Conservation (phyloP, 2,329 filamentous ascomycete genomes). For the Paraphoma sp. region DNA sequence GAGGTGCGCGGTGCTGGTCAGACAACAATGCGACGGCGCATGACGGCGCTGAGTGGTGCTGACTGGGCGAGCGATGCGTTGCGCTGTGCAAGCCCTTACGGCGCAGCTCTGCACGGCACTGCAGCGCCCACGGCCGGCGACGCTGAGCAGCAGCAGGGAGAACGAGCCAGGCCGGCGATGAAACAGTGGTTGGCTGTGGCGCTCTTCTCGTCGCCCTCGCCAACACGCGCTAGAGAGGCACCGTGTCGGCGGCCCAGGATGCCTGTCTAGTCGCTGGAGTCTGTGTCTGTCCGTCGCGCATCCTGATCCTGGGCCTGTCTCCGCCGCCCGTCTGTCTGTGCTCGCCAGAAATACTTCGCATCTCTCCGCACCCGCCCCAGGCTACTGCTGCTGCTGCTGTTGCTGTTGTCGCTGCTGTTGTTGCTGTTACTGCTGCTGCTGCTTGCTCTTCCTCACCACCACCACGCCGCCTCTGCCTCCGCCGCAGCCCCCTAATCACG, state of each 20-base stretch:
- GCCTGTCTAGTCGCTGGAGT: constrained; percentile 3
- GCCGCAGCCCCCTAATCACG: too few species aligned
- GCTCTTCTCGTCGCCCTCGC: constrained; percentile 29
- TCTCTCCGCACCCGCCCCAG: background rate
- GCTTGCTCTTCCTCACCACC: too few species aligned
- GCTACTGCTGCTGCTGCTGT: background rate
- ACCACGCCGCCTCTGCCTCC: too few species aligned
- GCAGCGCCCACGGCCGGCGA: background rate
- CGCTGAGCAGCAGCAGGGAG: background rate
- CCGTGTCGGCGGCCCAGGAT: constrained; percentile 10
- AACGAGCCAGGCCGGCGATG: constrained; percentile 18
- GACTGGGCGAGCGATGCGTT: background rate
- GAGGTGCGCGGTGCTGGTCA: constrained; percentile 4
- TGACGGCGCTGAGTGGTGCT: constrained; percentile 5
- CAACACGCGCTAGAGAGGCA: constrained; percentile 6
- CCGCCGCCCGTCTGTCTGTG: too few species aligned
- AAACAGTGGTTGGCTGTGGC: constrained; percentile 32
- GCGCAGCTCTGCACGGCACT: too few species aligned
- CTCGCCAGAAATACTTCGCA: background rate
- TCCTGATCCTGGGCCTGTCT: too few species aligned
- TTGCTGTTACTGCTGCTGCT: too few species aligned
- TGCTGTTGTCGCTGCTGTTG: too few species aligned
- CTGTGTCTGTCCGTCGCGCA: too few species aligned
- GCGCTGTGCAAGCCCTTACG: background rate
- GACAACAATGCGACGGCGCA: background rate